Evolutionary conservation across 805 yeast species (phyloP).

Genomic region (Lipomyces spencermartinsiae): DNA sequence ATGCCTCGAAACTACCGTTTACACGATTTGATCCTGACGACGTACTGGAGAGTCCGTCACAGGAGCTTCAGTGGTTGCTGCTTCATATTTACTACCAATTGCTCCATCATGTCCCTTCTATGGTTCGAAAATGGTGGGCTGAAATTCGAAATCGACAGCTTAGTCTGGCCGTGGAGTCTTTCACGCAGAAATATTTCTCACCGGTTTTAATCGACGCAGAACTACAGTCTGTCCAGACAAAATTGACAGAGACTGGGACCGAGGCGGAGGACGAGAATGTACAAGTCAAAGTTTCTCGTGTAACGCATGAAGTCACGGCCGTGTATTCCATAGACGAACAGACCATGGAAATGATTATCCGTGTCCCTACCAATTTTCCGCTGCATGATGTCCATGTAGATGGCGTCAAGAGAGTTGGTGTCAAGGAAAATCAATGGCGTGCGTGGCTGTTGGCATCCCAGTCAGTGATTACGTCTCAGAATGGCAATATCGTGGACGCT

Average conservation of each 20-base stretch:
- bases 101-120: constrained; percentile 60
- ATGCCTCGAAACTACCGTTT: constrained; percentile 38
- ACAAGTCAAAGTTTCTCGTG: constrained; percentile 65
- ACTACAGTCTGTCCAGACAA: constrained; percentile 56
- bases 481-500: constrained; percentile 61
- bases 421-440: constrained; percentile 90
- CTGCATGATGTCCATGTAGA: constrained; percentile 73
- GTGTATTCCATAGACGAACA: constrained; percentile 85
- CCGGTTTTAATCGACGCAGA: constrained; percentile 67
- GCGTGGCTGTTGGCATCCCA: constrained; percentile 95
- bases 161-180: constrained; percentile 65
- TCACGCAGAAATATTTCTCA: constrained; percentile 66
- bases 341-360: constrained; percentile 76
- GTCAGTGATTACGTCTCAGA: constrained; percentile 70
- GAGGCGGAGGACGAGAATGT: constrained; percentile 49
- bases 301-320: constrained; percentile 72
- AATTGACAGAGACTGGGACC: constrained; percentile 44
- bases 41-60: constrained; percentile 37
- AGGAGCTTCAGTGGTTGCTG: constrained; percentile 52
- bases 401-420: constrained; percentile 84
- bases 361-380: constrained; percentile 79
- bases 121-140: constrained; percentile 71
- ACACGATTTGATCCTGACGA: constrained; percentile 38
- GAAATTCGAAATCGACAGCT: constrained; percentile 70
- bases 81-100: constrained; percentile 60